Percentiles rank a stretch among this genome's conserved stretches.
Conservation (phyloP, 2,329 filamentous ascomycete species). For the Xylaria sp. region DNA sequence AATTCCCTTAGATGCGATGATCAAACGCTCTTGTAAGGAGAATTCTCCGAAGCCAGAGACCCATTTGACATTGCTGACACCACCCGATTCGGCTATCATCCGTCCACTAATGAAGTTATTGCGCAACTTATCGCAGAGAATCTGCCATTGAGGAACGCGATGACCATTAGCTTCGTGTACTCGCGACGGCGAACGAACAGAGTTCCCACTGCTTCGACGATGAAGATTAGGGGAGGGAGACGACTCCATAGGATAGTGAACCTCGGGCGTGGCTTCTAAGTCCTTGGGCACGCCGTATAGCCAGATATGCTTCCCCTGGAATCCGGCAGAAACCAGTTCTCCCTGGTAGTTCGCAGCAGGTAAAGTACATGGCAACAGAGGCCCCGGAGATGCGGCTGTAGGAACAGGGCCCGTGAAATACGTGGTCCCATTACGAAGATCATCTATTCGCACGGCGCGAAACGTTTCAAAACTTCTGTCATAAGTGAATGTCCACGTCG, state of each 20-base stretch:
- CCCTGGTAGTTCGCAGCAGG: slow-evolving; percentile 76
- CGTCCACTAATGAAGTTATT: slow-evolving; percentile 77
- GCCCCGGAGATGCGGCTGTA: slow-evolving; percentile 62
- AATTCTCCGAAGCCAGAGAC: slow-evolving; percentile 66
- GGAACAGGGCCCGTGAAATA: slow-evolving; percentile 80
- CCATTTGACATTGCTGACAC: slow-evolving; percentile 77
- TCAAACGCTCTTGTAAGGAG: slow-evolving; percentile 65
- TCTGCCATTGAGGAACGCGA: slow-evolving; percentile 73
- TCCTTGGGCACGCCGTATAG: slow-evolving; percentile 82
- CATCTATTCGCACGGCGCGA: slow-evolving; percentile 78
- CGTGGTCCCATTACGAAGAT: slow-evolving; percentile 78
- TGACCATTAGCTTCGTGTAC: slow-evolving; percentile 52
- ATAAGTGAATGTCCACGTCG: slow-evolving; percentile 81
- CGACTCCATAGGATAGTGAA: slow-evolving; percentile 48
- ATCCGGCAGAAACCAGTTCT: slow-evolving; percentile 78
- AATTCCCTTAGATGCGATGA: slow-evolving; percentile 79
- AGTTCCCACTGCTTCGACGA: slow-evolving; percentile 57
- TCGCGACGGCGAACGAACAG: slow-evolving; percentile 54
- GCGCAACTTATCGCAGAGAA: slow-evolving; percentile 73
- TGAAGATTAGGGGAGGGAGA: slow-evolving; percentile 46
- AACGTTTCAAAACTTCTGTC: slow-evolving; percentile 82
- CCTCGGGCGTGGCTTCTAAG: slow-evolving; percentile 69
- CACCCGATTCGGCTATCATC: slow-evolving; percentile 72
- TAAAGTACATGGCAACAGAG: slow-evolving; percentile 73
- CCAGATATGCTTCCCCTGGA: slow-evolving; percentile 78